Evolutionary conservation across 768 basidiomycete genomes (phyloP).

Genomic region (Rhizopogon vesiculosus): DNA sequence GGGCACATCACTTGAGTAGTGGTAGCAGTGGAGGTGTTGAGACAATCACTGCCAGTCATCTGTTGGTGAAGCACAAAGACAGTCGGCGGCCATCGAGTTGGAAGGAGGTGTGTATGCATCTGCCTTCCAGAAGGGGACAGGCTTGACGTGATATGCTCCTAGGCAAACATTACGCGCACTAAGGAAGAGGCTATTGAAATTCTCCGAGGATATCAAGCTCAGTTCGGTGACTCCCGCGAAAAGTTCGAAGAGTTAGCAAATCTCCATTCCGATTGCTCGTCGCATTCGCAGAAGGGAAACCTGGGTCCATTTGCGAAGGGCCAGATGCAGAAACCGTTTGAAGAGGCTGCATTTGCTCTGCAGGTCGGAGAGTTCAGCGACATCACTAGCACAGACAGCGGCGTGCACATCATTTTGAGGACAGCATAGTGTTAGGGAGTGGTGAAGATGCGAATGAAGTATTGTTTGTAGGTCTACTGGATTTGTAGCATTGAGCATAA

Average conservation of each 20-base stretch:
- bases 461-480: not conserved
- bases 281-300: slow-evolving; percentile 78
- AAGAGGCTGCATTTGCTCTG: slow-evolving; percentile 78
- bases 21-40: slow-evolving; percentile 24
- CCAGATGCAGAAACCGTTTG: slow-evolving; percentile 98
- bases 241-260: slow-evolving; percentile 77
- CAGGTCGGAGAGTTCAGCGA: slow-evolving; percentile 75
- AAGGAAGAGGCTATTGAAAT: slow-evolving; percentile 89
- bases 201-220: slow-evolving; percentile 54
- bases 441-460: not conserved
- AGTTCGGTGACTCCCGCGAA: slow-evolving; percentile 29
- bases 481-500: not conserved
- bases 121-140: not conserved
- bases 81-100: slow-evolving; percentile 79
- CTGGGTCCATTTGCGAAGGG: slow-evolving; percentile 80
- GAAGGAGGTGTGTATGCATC: slow-evolving; percentile 60
- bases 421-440: slow-evolving; percentile 45
- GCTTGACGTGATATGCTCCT: not conserved
- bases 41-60: slow-evolving; percentile 90
- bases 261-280: slow-evolving; percentile 85
- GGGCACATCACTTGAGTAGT: slow-evolving; percentile 45
- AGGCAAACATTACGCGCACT: slow-evolving; percentile 77
- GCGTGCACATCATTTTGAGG: slow-evolving; percentile 90
- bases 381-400: slow-evolving; percentile 86
- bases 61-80: slow-evolving; percentile 86